Base-by-base conservation (phyloP, 371 early-diverging fungal genomes). In the Syncephalastrum monosporum region DNA sequence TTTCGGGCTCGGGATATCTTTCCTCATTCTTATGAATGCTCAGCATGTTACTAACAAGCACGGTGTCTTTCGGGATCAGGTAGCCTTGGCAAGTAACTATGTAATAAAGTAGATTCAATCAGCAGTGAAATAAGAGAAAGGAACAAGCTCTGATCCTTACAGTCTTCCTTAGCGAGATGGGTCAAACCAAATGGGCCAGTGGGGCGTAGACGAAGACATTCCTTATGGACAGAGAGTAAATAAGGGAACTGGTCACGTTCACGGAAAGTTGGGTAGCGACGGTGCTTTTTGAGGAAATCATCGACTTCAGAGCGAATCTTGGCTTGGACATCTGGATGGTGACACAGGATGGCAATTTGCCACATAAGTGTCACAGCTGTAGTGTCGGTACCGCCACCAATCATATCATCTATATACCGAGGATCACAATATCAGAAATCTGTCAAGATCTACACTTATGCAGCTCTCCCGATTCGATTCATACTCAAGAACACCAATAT, bases 11-110 rank as follows among this genome's bases (percentile, higher is more conserved):
- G 5, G 60, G 44, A 17, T 49, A 61, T 8, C 43, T 21, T 0
- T 56, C 38, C 7, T 56, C 50, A 44, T 66, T 53, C 27, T 41
- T 38, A 43, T 70, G 70, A 16, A 63, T 63, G 43, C 42, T 63
- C 7, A 49, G 23, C 51, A 63, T 55, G 53, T 66, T 70, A 41
- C 59, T 46, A 38, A 71, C 51, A 21, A 75, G 38, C 5, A 43
- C 44, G 12, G 69, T 64, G 25, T 66, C 69, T 56, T 72, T 71
- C 14, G 73, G 79, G 14, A 78, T 73, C 5, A 43, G 51, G 51
- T 69, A 69, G 15, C 71, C 75, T 19, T 48, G 57, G 27, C 66
- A 29, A 27, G 47, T 46, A 16, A 64, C 64, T 64, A 50, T 14
- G 16, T 42, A 10, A 8, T 8, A 2, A 10, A 2, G 38, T 33